Evolutionary conservation across 768 basidiomycete genomes (phyloP), one percentile per base, ranked within the genome.

Genomic region (Panaeolus cyanescens): DNA sequence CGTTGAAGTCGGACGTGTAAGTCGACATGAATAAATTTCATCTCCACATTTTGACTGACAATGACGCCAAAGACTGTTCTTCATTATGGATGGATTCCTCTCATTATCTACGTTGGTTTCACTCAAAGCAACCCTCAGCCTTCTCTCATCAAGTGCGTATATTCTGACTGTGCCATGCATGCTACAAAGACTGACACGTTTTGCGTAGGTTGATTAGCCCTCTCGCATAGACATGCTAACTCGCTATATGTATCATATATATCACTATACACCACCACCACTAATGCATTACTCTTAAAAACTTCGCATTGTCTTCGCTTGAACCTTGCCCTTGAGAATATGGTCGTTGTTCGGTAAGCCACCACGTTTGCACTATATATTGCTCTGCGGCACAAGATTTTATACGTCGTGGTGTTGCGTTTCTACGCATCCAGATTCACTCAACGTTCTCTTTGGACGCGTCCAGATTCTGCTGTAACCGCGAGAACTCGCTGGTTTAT

Each of bases 71-170:
- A 97, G 95, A 94, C 91, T 61, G 83, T 95, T 68, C 72, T 97
- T 57, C 95, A 97, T 77, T 97, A 95, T 67, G 90, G 89, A 65
- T 99, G 96, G 94, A 95, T 99, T 70, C 96, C 96, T 32, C 79
- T 96, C 72, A 93, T 99, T 70, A 96, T 99, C 70, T 97, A 95
- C 75, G 84, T 97, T 71, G 96, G 96, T 33, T 97, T 92, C 80
- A 92, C 91, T 57, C 82, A 91, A 67, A 95, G 93, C 71, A 93
- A 91, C 71, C 96, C 96, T 31, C 93, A 95, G 68, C 96, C 96
- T 19, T 95, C 94, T 36, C 80, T 98, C 70, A 96, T 96, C 77
- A 96, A 97, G 95, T 96, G 58, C 68, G 93, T 85, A 13, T 39
- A 5, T 37, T 32, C 57, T 55, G 28, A 19, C 58, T 37, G 54